Percentiles rank a stretch among this genome's conserved stretches.
These are phyloP conservation scores for Aurantiochytrium sp. DNA, from an alignment of 108 stramenopile species.

Conservation along the genomic window DNA sequence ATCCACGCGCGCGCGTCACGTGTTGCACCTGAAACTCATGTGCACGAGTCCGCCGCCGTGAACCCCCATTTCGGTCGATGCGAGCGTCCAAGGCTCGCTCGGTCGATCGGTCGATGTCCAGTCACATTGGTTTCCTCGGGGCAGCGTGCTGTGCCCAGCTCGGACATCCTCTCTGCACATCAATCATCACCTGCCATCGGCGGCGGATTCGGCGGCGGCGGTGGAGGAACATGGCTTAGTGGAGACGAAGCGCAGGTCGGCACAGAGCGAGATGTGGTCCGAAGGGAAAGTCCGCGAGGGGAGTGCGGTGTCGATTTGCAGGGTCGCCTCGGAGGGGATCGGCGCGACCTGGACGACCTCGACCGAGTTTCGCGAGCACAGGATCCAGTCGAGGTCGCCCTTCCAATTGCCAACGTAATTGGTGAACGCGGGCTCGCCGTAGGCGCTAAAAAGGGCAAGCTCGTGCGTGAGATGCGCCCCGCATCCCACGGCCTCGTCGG, in stretches of 20 bases:
- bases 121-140: too few species aligned
- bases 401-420: neutral
- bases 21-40: too few species aligned
- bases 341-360: neutral
- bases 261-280: neutral
- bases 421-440: neutral
- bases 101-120: too few species aligned
- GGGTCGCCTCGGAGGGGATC: neutral
- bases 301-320: neutral
- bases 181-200: too few species aligned
- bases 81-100: too few species aligned
- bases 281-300: neutral
- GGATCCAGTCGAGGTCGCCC: constrained; percentile 25
- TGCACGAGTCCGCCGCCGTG: too few species aligned
- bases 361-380: neutral
- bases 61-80: too few species aligned
- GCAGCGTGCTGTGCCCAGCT: too few species aligned
- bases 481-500: neutral
- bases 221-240: too few species aligned
- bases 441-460: neutral
- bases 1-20: too few species aligned
- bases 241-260: neutral
- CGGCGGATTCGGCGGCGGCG: too few species aligned
- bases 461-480: neutral
- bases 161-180: too few species aligned